Evolutionary conservation across 768 basidiomycete species (phyloP), one percentile per base, ranked within the genome.

Genomic region (Termitomyces sp.): DNA sequence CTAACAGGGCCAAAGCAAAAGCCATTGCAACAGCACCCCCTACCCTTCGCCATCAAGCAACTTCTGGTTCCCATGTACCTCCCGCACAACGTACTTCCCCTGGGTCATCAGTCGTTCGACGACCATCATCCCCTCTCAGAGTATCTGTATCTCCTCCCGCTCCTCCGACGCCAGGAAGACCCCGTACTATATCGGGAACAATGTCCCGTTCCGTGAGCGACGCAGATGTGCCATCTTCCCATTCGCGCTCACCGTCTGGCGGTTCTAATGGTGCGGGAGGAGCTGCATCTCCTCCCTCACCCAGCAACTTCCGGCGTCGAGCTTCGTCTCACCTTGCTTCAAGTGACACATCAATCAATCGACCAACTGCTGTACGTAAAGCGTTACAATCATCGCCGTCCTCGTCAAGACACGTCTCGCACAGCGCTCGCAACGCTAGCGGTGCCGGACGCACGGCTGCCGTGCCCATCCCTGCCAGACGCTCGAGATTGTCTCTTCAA

Each of bases 1-100:
- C 94, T 21, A 94, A 89, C 67, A 81, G 93, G 23, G 91, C 88
- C 16, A 95, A 91, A 67, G 90, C 91, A 16, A 92, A 86, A 64
- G 86, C 83, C 21, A 91, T 91, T 58, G 89, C 91, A 2, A 85
- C 79, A 32, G 88, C 90, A 9, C 91, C 91, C 19, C 91, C 91
- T 3, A 81, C 81, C 50, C 76, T 91, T 48, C 80, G 87, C 52
- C 91, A 93, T 68, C 89, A 91, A 67, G 89, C 90, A 5, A 92
- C 89, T 9, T 89, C 90, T 48, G 75, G 80, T 16, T 76, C 89
- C 34, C 82, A 88, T 62, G 76, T 79, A 8, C 72, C 78, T 30
- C 76, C 85, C 43, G 67, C 68, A 43, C 72, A 75, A 61, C 79
- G 76, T 17, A 71, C 64, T 54, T 75, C 72, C 52, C 78, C 70